Evolutionary conservation across 805 yeast genomes (phyloP).

Genomic region (Sungouiella thailandica): DNA sequence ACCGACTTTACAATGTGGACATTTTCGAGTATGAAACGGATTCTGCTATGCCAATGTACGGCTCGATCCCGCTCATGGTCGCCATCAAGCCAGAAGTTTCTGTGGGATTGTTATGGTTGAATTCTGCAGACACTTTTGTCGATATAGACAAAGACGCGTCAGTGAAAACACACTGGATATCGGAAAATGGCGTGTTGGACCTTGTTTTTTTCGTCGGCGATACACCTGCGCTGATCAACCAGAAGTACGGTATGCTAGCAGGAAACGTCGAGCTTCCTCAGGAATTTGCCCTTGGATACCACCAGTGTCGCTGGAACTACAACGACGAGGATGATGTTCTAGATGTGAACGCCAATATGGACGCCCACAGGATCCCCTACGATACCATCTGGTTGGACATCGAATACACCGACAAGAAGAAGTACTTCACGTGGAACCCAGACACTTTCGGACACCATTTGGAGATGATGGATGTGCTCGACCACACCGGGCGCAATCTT

Average conservation of each 20-base stretch:
- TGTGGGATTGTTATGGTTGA: conserved; percentile 85
- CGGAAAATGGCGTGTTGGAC: conserved; percentile 84
- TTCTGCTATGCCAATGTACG: conserved; percentile 89
- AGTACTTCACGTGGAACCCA: conserved; percentile 88
- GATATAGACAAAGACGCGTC: conserved; percentile 48
- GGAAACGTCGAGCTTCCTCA: conserved; percentile 76
- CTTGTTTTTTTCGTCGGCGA: conserved; percentile 61
- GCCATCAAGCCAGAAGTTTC: conserved; percentile 56
- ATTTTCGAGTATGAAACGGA: conserved; percentile 88
- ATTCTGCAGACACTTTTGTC: conserved; percentile 87
- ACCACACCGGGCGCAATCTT: conserved; percentile 69
- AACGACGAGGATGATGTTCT: conserved; percentile 82
- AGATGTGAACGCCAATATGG: conserved; percentile 66
- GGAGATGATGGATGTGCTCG: conserved; percentile 60
- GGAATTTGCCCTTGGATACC: conserved; percentile 78
- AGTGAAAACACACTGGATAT: conserved; percentile 81
- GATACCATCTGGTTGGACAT: conserved; percentile 94
- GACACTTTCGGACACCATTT: conserved; percentile 71
- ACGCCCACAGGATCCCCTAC: conserved; percentile 68
- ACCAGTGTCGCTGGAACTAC: conserved; percentile 97
- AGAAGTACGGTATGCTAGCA: conserved; percentile 61
- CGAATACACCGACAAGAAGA: conserved; percentile 81
- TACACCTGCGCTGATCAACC: conserved; percentile 51
- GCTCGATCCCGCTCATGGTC: conserved; percentile 83
- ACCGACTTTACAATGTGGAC: conserved; percentile 87